Evolutionary conservation across 2,329 filamentous ascomycete species (phyloP).

Genomic region (Colletotrichum somersetense): DNA sequence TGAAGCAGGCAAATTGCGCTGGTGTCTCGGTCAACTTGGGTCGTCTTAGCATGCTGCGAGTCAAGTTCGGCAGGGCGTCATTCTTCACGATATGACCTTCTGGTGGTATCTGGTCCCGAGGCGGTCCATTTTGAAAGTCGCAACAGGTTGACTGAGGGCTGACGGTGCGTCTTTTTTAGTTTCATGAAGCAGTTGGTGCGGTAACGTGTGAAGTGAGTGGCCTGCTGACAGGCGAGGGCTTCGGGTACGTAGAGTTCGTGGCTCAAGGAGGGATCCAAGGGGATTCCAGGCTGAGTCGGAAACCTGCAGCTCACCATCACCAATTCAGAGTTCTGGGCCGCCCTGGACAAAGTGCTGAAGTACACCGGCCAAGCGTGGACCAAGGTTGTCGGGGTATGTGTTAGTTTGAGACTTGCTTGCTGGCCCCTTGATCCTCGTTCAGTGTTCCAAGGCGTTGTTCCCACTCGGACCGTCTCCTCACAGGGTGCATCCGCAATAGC

Average conservation of each 20-base stretch:
- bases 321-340: constrained; percentile 39
- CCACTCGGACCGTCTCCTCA: constrained; percentile 2
- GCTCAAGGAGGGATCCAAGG: constrained; percentile 20
- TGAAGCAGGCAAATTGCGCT: constrained; percentile 28
- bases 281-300: constrained; percentile 29
- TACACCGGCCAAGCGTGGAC: constrained; percentile 31
- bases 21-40: constrained; percentile 17
- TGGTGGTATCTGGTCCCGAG: constrained; percentile 1
- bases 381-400: constrained; percentile 18
- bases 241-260: constrained; percentile 15
- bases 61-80: neutral
- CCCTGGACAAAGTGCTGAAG: constrained; percentile 28
- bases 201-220: neutral
- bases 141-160: neutral
- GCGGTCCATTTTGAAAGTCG: neutral
- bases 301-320: constrained; percentile 27
- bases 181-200: constrained; percentile 17
- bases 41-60: constrained; percentile 9
- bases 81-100: constrained; percentile 5
- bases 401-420: constrained; percentile 24
- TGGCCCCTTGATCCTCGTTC: constrained; percentile 34
- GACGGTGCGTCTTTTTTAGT: neutral
- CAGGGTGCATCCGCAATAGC: constrained; percentile 19
- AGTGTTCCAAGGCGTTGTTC: constrained; percentile 22
- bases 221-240: constrained; percentile 15